Evolutionary conservation across 306 rosid species (phyloP), one percentile per base, ranked within the genome.

Genomic region (Dryas alaskensis): DNA sequence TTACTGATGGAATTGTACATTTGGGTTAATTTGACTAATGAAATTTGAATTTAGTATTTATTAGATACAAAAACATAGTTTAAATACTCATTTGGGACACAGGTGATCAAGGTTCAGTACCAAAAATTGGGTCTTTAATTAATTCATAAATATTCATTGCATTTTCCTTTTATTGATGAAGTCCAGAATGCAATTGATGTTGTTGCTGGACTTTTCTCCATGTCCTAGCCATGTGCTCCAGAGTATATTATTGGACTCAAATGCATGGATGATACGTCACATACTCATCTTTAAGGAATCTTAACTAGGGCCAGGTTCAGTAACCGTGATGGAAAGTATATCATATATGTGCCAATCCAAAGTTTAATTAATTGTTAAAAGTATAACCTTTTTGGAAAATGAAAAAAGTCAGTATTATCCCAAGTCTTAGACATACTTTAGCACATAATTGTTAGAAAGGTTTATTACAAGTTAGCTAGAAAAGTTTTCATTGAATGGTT

Each of bases 221-320:
- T 84, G 87, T 69, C 89, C 67, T 74, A 47, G 39, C 81, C 87
- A 86, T 75, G 83, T 89, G 91, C 84, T 69, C 59, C 83, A 12
- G 42, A 54, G 17, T 73, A 69, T 52, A 75, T 82, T 78, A 76
- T 82, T 86, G 79, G 14, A 39, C 64, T 69, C 65, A 40, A 19
- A 67, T 68, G 50, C 70, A 76, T 79, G 73, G 78, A 72, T 60
- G 55, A 63, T 74, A 66, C 70, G 73, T 6, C 71, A 4, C 22
- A 43, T 52, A 16, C 73, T 73, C 40, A 60, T 78, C 52, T 40
- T 77, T 78, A 69, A 77, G 78, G 81, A 81, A 79, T 86, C 87
- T 77, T 63, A 44, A 52, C 46, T 25, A 25, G 39, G 40, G 39
- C 76, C 12, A 60, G 65, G 65, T 43, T 37, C 65, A 37, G 37